Evolutionary conservation across 1,139 yeast species (phyloP).

Genomic region (Trichomonascaceae sp.): DNA sequence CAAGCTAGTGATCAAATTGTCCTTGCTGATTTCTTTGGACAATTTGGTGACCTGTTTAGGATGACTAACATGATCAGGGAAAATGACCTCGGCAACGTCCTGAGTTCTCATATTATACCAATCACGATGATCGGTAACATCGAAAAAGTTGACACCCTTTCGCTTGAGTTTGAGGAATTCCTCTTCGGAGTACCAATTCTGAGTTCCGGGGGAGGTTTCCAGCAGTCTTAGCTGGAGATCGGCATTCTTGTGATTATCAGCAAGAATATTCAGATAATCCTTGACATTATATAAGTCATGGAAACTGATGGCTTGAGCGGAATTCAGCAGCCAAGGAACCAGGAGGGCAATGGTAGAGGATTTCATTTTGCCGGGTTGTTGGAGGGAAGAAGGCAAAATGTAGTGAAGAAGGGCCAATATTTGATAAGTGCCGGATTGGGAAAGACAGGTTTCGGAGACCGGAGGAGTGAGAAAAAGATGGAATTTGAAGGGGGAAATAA

Average conservation of each 20-base stretch:
- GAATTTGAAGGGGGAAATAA: neutral
- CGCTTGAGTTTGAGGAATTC: conserved; percentile 53
- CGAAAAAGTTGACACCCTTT: conserved; percentile 57
- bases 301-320: conserved; percentile 4
- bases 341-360: neutral
- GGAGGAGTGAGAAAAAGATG: neutral
- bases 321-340: neutral
- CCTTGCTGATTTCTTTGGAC: conserved; percentile 39
- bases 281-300: neutral
- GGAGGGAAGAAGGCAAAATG: neutral
- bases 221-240: conserved; percentile 24
- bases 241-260: neutral
- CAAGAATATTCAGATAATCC: conserved; percentile 2
- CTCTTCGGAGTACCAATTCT: conserved; percentile 45
- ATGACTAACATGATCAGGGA: conserved; percentile 47
- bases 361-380: neutral
- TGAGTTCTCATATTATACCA: conserved; percentile 15
- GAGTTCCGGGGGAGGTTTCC: conserved; percentile 31
- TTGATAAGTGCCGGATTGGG: neutral
- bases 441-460: neutral
- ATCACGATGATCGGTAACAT: conserved; percentile 49
- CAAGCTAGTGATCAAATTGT: conserved; percentile 47
- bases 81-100: conserved; percentile 23
- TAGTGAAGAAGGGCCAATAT: neutral
- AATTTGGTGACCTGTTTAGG: conserved; percentile 39